phyloP scores from a whole-genome alignment of 2,329 filamentous ascomycete genomes.

The Fusarium bulbicola region DNA sequence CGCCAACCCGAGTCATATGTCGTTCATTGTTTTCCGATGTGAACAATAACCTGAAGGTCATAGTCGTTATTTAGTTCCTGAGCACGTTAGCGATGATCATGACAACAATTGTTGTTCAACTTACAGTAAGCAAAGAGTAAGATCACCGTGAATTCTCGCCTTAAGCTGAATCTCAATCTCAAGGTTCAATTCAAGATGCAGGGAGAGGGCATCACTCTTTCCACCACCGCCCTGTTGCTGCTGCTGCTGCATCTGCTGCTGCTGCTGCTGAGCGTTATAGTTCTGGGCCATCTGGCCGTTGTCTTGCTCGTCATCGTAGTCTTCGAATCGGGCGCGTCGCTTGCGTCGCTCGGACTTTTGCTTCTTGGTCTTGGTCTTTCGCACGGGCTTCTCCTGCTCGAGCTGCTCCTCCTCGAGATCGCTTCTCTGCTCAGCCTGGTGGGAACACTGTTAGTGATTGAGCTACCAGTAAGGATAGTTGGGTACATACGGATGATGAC shows the following conservation, averaged over 20 bases:
- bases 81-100: neutral
- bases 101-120: slow-evolving; percentile 37
- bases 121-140: slow-evolving; percentile 76
- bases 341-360: slow-evolving; percentile 31
- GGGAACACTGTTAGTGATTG: neutral
- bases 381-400: slow-evolving; percentile 28
- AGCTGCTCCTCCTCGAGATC: slow-evolving; percentile 30
- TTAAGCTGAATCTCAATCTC: slow-evolving; percentile 87
- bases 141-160: slow-evolving; percentile 84
- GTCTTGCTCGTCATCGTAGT: slow-evolving; percentile 25
- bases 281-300: slow-evolving; percentile 26
- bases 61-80: slow-evolving; percentile 24
- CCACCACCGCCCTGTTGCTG: slow-evolving; percentile 31
- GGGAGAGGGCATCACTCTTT: slow-evolving; percentile 58
- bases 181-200: slow-evolving; percentile 80
- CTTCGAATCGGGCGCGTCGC: slow-evolving; percentile 26
- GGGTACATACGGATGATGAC: slow-evolving; percentile 24
- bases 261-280: slow-evolving; percentile 27
- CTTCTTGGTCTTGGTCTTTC: slow-evolving; percentile 37
- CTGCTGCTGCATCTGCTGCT: slow-evolving; percentile 20
- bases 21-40: slow-evolving; percentile 1
- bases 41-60: neutral
- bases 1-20: slow-evolving; percentile 16
- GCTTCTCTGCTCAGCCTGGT: slow-evolving; percentile 22
- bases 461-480: neutral